Base-by-base conservation (phyloP, 306 rosid species). In the Fagus crenata region DNA sequence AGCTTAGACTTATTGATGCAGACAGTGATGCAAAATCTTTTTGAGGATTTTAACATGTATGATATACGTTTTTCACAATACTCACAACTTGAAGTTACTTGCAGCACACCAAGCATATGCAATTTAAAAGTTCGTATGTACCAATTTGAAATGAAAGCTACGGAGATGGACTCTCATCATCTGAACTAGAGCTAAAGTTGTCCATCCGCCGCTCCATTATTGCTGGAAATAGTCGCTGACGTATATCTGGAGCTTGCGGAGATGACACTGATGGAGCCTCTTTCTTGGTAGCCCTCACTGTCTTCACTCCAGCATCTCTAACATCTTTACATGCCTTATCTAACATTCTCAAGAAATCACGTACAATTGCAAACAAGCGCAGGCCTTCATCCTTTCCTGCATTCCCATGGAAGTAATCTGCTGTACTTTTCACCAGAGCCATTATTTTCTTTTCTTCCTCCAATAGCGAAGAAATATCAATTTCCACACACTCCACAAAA, bases 381-480 rank as follows among this genome's bases (percentile, higher is more conserved):
- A 92, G 61, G 33, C 99, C 99, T 87, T 95, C 99, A 31, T 95
- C 99, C 78, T 77, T 95, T 36, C 93, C 93, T 12, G 98, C 78
- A 0, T 80, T 87, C 17, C 99, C 99, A 5, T 95, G 99, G 72
- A 95, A 92, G 83, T 91, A 92, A 78, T 95, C 99, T 1, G 84
- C 95, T 0, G 98, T 85, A 61, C 83, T 87, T 85, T 86, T 95
- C 58, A 95, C 97, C 39, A 89, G 78, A 3, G 88, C 73, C 90
- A 87, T 86, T 59, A 91, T 91, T 86, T 86, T 86, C 91, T 87
- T 95, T 53, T 92, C 98, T 81, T 92, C 97, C 40, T 81, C 93
- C 13, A 78, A 39, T 46, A 95, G 65, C 87, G 72, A 80, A 7
- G 77, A 7, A 42, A 88, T 79, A 4, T 95, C 93, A 7, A 53